Conservation (phyloP, 2,329 filamentous ascomycete species). For the Catunica adiposa region DNA sequence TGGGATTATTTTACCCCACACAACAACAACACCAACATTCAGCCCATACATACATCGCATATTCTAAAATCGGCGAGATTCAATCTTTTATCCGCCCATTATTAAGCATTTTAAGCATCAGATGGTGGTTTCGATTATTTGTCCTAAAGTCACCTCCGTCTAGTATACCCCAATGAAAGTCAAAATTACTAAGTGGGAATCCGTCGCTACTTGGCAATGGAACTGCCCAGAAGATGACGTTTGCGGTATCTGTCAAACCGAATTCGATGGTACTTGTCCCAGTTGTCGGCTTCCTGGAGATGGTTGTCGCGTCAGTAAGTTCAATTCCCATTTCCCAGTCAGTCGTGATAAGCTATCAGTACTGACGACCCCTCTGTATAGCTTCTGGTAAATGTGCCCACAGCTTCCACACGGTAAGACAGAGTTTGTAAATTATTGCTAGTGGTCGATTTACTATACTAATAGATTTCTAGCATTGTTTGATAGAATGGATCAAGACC, state of each 20-base stretch:
- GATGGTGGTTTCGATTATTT: too few relatives aligned
- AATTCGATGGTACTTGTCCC: constrained; percentile 94
- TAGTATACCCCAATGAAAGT: constrained; percentile 59
- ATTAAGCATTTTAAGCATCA: too few relatives aligned
- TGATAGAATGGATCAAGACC: constrained; percentile 89
- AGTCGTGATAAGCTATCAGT: neutral
- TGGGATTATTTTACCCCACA: neutral
- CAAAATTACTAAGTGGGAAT: constrained; percentile 82
- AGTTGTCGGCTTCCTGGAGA: constrained; percentile 97
- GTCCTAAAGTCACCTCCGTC: neutral
- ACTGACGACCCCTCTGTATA: constrained; percentile 23
- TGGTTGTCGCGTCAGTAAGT: constrained; percentile 76
- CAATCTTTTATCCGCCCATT: too few relatives aligned
- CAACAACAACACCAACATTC: neutral
- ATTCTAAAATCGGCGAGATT: too few relatives aligned
- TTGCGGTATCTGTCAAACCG: constrained; percentile 93
- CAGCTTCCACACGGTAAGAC: constrained; percentile 82
- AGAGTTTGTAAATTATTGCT: neutral
- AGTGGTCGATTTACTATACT: neutral
- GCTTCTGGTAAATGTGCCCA: constrained; percentile 94
- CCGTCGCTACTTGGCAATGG: constrained; percentile 94
- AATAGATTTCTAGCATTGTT: constrained; percentile 57
- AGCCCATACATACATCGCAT: too few relatives aligned
- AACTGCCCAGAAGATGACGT: constrained; percentile 95
- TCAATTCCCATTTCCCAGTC: neutral